phyloP scores from a whole-genome alignment of 108 stramenopile species.

The Skeletonema costatum region DNA sequence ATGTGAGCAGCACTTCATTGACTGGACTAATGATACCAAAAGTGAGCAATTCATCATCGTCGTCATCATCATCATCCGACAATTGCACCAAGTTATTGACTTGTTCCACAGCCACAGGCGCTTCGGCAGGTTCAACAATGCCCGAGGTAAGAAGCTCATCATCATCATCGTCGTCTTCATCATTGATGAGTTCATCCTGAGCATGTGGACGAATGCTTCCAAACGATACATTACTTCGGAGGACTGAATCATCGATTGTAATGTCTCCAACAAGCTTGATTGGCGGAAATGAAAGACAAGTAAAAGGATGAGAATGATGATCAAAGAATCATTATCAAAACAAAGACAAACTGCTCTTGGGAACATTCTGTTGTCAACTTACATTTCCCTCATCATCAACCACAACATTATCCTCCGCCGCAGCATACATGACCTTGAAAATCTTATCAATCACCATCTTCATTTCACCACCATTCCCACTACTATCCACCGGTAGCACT shows the following conservation, averaged over 20 bases:
- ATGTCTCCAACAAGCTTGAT: constrained; percentile 39
- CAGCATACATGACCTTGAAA: constrained; percentile 87
- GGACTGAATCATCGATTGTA: constrained; percentile 4
- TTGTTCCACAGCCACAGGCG: constrained; percentile 1
- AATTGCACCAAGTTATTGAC: background rate
- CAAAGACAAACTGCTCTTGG: background rate
- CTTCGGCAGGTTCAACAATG: constrained; percentile 13
- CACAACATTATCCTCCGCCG: constrained; percentile 63
- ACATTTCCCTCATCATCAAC: constrained; percentile 64
- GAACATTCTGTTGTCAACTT: background rate
- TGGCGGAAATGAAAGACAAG: background rate
- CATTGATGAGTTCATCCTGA: constrained; percentile 8
- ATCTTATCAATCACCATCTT: constrained; percentile 60
- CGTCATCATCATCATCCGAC: constrained; percentile 17
- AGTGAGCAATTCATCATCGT: constrained; percentile 39
- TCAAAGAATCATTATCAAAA: background rate
- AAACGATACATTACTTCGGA: constrained; percentile 3
- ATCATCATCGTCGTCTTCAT: constrained; percentile 5
- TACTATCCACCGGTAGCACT: background rate
- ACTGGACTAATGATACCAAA: constrained; percentile 4
- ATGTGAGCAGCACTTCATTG: background rate
- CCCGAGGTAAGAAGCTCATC: constrained; percentile 32
- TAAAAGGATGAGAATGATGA: background rate
- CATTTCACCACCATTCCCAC: constrained; percentile 20
- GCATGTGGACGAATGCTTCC: constrained; percentile 5